A percentile compares a stretch with the other conserved stretches of the same genome.
Evolutionary conservation across 2,329 filamentous ascomycete species (phyloP).

Genomic region (Chrysosporium keratinophilum): DNA sequence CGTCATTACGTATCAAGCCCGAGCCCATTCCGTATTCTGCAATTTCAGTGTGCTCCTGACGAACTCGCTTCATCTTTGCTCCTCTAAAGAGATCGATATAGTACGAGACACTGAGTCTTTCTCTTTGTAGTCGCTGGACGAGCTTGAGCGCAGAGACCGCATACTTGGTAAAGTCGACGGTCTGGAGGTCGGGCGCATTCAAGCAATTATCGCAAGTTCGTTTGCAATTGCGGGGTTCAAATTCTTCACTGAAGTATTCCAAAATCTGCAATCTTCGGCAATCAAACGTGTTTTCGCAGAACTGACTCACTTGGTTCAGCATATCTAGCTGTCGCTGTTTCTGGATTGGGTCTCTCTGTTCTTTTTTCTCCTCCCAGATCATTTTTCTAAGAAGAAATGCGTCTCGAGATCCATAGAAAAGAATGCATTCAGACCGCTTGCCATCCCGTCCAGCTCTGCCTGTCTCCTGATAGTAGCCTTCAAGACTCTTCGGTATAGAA

Average conservation of each 20-base stretch:
- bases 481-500: constrained; percentile 82
- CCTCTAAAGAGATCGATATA: constrained; percentile 79
- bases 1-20: constrained; percentile 60
- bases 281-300: constrained; percentile 78
- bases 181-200: constrained; percentile 58
- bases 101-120: constrained; percentile 58
- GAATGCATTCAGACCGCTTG: constrained; percentile 72
- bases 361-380: constrained; percentile 53
- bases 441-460: constrained; percentile 90
- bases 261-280: constrained; percentile 83
- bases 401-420: constrained; percentile 79
- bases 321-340: constrained; percentile 76
- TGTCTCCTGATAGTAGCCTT: constrained; percentile 98
- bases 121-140: constrained; percentile 39
- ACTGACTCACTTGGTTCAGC: constrained; percentile 74
- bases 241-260: constrained; percentile 86
- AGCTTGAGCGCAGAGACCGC: constrained; percentile 62
- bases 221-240: constrained; percentile 60
- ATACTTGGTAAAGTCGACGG: constrained; percentile 64
- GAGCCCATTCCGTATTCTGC: constrained; percentile 59
- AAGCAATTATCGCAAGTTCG: constrained; percentile 82
- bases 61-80: constrained; percentile 41
- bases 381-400: constrained; percentile 62
- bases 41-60: constrained; percentile 44
- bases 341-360: constrained; percentile 38